Conservation (phyloP, 192 early-diverging fungal genomes). For the Gorgonomyces haynaldii region DNA sequence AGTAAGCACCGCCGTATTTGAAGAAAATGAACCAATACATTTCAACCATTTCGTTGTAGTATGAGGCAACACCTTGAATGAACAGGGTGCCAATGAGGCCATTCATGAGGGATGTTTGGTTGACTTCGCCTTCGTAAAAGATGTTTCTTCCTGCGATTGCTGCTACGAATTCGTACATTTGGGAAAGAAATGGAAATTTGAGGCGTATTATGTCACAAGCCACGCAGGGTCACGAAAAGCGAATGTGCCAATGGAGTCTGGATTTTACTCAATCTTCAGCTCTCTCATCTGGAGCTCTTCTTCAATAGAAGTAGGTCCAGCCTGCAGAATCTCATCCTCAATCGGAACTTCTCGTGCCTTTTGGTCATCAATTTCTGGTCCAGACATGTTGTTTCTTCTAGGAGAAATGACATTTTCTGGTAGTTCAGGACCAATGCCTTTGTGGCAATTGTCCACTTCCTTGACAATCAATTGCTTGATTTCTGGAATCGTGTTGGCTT, state of each 20-base stretch:
- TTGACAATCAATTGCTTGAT: constrained; percentile 42
- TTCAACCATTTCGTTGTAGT: constrained; percentile 1
- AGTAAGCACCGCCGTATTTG: background rate
- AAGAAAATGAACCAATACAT: background rate
- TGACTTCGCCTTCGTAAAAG: no score
- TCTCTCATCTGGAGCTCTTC: constrained; percentile 23
- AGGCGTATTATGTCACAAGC: no score
- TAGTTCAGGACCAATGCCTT: constrained; percentile 4
- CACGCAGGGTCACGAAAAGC: no score
- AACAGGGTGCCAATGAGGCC: no score
- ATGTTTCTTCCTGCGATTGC: no score
- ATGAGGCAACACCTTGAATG: no score
- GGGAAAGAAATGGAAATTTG: no score
- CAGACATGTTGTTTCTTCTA: constrained; percentile 7
- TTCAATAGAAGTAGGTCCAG: constrained; percentile 20
- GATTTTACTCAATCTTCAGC: constrained; percentile 9
- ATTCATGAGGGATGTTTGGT: no score
- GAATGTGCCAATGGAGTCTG: no score
- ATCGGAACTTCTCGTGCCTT: constrained; percentile 8
- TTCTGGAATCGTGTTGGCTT: constrained; percentile 34
- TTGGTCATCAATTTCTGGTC: constrained; percentile 8
- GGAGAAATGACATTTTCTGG: background rate
- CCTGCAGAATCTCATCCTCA: constrained; percentile 11
- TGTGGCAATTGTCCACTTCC: constrained; percentile 24
- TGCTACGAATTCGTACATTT: no score